Base-by-base conservation (phyloP, 371 early-diverging fungal genomes). In the Lichtheimia corymbifera region DNA sequence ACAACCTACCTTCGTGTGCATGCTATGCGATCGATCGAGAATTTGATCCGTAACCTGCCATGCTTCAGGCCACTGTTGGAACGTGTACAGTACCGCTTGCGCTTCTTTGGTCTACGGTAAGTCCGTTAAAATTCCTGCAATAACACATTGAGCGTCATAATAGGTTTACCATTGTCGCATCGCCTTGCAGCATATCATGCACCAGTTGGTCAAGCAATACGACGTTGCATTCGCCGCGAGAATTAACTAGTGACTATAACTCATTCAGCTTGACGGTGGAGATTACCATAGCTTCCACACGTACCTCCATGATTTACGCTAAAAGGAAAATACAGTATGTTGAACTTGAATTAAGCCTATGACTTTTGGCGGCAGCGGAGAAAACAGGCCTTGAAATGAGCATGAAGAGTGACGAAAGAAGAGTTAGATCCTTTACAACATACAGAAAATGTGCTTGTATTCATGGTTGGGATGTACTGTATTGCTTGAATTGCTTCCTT, bases 41-140 rank as follows among this genome's bases (percentile, higher is more conserved):
- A 99, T 97, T 5, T 72, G 77, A 67, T 96, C 97, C 4, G 92
- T 95, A 35, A 90, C 83, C 58, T 89, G 87, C 98, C 98, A 98
- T 18, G 96, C 82, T 51, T 94, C 93, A 24, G 94, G 95, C 63
- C 94, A 88, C 40, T 96, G 90, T 73, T 94, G 91, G 74, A 98
- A 97, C 68, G 91, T 88, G 35, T 91, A 84, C 61, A 96, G 71
- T 25, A 91, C 68, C 57, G 76, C 76, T 61, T 87, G 83, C 20
- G 94, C 93, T 53, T 67, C 73, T 55, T 76, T 78, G 77, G 85
- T 90, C 92, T 94, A 76, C 2, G 5, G 22, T 17, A 47, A 2
- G 14, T 47, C 18, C 11, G 11, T 12, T 18, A 6, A n/a, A 17
- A 17, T 17, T 18, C 22, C n/a, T n/a, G 7, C 5, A 22, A 5